Conservation (phyloP, 768 basidiomycete genomes). For the Fistulinella prunicolor region DNA sequence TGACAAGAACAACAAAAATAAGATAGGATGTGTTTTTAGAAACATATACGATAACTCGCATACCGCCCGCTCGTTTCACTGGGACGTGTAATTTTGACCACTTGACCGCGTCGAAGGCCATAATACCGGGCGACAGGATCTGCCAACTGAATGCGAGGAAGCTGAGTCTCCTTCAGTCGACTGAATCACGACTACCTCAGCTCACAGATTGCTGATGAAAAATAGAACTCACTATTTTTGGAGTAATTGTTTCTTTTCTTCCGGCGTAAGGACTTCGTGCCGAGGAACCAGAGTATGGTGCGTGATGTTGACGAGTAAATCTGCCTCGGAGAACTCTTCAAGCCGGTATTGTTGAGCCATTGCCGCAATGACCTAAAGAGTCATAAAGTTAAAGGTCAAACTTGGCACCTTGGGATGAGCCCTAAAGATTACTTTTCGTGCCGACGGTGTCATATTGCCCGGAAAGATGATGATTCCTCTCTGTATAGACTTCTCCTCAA, state of each 20-base stretch:
- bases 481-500: conserved; percentile 89
- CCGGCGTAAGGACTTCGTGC: conserved; percentile 81
- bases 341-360: conserved; percentile 85
- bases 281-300: conserved; percentile 93
- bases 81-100: conserved; percentile 96
- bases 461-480: conserved; percentile 95
- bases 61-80: conserved; percentile 96
- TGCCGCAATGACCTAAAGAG: conserved; percentile 78
- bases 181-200: conserved; percentile 40
- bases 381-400: background rate
- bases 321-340: conserved; percentile 96
- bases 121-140: conserved; percentile 99
- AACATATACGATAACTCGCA: conserved; percentile 90
- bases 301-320: conserved; percentile 95
- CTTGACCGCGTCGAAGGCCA: conserved; percentile 91
- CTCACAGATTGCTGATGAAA: conserved; percentile 2
- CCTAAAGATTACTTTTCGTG: conserved; percentile 69
- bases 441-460: conserved; percentile 94
- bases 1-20: conserved; percentile 3
- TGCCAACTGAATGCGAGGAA: conserved; percentile 92
- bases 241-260: conserved; percentile 84
- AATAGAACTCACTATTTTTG: conserved; percentile 80
- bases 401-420: background rate
- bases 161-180: conserved; percentile 95
- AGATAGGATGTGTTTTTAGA: conserved; percentile 38